phyloP scores from a whole-genome alignment of 345 rosid genomes.

The Pistacia integerrima region DNA sequence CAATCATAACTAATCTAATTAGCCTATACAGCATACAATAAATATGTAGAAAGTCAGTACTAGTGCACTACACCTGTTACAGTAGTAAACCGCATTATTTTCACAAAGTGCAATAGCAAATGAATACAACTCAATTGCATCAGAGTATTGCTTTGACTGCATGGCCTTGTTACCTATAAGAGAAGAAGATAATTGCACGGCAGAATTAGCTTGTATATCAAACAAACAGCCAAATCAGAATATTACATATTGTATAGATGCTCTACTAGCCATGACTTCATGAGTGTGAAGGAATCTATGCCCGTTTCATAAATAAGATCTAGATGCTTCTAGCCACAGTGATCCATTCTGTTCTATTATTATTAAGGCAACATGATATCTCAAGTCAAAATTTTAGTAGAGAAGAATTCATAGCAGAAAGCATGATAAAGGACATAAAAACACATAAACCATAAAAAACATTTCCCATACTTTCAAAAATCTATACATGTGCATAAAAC shows the following conservation, averaged over 20 bases:
- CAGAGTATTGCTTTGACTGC: constrained; percentile 66
- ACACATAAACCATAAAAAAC: neutral
- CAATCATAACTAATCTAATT: neutral
- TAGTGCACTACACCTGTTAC: constrained; percentile 64
- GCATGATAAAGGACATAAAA: neutral
- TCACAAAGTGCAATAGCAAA: constrained; percentile 66
- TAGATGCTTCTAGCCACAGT: neutral
- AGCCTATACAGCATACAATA: too few species aligned
- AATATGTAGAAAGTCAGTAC: too few species aligned
- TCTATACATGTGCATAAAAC: neutral
- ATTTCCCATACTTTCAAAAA: constrained; percentile 6
- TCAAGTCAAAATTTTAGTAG: constrained; percentile 5
- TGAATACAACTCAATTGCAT: constrained; percentile 77
- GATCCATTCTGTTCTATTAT: neutral
- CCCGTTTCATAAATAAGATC: constrained; percentile 1
- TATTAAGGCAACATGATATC: constrained; percentile 3
- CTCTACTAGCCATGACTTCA: neutral
- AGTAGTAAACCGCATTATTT: constrained; percentile 78
- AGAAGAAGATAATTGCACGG: constrained; percentile 24
- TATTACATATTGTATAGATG: constrained; percentile 3
- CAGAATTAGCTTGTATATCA: constrained; percentile 20
- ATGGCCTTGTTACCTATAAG: constrained; percentile 79
- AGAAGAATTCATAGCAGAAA: constrained; percentile 7
- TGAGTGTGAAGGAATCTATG: neutral
- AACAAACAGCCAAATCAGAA: constrained; percentile 7